Evolutionary conservation across 305 asterid genomes (phyloP), one percentile per base, ranked within the genome.

Genomic region (Solanum hybrid): DNA sequence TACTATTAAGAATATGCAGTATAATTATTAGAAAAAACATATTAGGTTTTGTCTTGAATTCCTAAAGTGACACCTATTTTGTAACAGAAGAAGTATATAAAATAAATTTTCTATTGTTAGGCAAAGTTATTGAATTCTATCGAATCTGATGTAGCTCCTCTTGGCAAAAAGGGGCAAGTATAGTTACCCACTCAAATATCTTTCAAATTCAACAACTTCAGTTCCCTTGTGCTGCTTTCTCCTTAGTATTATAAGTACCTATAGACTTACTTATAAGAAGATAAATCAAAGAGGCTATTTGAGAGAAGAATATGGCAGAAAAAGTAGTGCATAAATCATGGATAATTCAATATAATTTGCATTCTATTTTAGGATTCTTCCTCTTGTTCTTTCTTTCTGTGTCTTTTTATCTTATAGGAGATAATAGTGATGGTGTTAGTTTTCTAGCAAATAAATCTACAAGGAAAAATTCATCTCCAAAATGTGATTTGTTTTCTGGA

Each of bases 401-500:
- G 87, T 88, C 89, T 31, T 79, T 92, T 76, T 88, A 91, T 81
- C 72, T 86, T 51, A 38, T 79, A 10, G 41, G 70, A 24, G 92
- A 86, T 33, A 84, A 27, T 37, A 51, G 29, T 68, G 27, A 86
- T 32, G 24, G 39, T 75, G 68, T 10, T 75, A 38, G 10, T 10
- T 3, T 89, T 13, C 37, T 90, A 26, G 65, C 36, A 86, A 84
- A 80, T 81, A 79, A 87, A 26, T 51, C 34, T 15, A 24, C 10
- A 39, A 24, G 61, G 1, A 39, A 24, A 38, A 32, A n/a, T 2
- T 70, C 91, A 13, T 36, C 76, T 15, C 39, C 90, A 75, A 38
- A 82, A 26, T 92, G 96, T 88, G 77, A 94, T 80, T 92, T 92
- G 76, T 93, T 91, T 87, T 61, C 90, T 5, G 96, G 96, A 10